These are phyloP conservation scores for Escallonia rubra DNA, from an alignment of 129 eudicot genomes.

Conservation along the genomic window DNA sequence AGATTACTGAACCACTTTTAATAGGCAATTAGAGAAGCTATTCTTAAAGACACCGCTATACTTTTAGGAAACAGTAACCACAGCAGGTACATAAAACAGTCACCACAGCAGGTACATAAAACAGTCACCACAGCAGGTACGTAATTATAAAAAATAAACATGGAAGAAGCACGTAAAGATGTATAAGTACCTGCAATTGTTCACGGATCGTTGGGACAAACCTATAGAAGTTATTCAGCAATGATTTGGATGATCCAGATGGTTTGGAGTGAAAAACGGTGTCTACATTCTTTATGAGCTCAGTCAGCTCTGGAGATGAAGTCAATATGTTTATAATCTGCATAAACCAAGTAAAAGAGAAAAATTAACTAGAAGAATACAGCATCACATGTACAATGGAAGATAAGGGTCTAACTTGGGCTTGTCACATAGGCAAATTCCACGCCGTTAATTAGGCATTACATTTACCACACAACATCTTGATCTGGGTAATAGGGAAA, in stretches of 20 bases:
- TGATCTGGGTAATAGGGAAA: too few species aligned
- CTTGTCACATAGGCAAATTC: background rate
- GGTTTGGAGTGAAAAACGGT: constrained; percentile 58
- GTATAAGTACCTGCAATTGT: constrained; percentile 67
- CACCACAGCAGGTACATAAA: background rate
- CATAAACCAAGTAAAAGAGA: background rate
- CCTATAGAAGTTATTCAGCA: constrained; percentile 44
- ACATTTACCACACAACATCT: too few species aligned
- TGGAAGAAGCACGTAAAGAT: background rate
- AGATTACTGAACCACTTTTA: too few species aligned
- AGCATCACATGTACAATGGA: background rate
- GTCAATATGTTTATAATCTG: constrained; percentile 72
- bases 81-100: background rate
- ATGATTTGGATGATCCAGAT: constrained; percentile 53
- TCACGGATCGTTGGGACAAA: constrained; percentile 65
- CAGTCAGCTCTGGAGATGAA: constrained; percentile 62
- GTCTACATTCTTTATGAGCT: constrained; percentile 73
- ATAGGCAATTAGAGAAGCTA: too few species aligned
- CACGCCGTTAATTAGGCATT: too few species aligned
- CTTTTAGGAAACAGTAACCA: too few species aligned
- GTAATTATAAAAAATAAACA: too few species aligned
- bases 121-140: too few species aligned
- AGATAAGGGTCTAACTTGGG: background rate
- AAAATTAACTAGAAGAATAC: background rate
- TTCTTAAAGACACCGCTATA: too few species aligned